phyloP scores from a whole-genome alignment of 306 rosid genomes.

The Pueraria montana region DNA sequence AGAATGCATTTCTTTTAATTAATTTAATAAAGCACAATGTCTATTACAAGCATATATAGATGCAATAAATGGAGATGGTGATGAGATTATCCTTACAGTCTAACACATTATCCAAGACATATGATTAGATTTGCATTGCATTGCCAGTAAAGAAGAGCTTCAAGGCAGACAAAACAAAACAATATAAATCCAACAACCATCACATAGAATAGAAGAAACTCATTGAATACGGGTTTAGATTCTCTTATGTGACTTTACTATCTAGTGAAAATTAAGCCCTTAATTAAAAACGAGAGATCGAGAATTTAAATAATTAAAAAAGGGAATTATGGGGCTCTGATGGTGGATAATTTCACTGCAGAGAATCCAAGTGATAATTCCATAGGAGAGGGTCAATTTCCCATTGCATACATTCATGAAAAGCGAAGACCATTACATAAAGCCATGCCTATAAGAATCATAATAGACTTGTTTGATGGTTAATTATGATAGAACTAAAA shows the following conservation, averaged over 20 bases:
- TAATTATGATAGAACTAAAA: background rate
- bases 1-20: background rate
- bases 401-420: constrained; percentile 26
- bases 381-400: too few relatives aligned
- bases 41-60: background rate
- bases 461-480: background rate
- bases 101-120: constrained; percentile 28
- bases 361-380: too few relatives aligned
- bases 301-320: too few relatives aligned
- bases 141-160: background rate
- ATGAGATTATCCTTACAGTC: background rate
- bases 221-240: too few relatives aligned
- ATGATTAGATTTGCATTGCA: constrained; percentile 1
- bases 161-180: background rate
- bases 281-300: too few relatives aligned
- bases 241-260: too few relatives aligned
- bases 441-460: constrained; percentile 1
- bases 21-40: background rate
- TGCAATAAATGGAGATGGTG: background rate
- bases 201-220: background rate
- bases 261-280: too few relatives aligned
- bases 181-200: constrained; percentile 5
- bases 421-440: background rate
- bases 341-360: too few relatives aligned
- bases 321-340: too few relatives aligned